Evolutionary conservation across 108 stramenopile genomes (phyloP).

Genomic region (Cyclotella choctawhatcheeana): DNA sequence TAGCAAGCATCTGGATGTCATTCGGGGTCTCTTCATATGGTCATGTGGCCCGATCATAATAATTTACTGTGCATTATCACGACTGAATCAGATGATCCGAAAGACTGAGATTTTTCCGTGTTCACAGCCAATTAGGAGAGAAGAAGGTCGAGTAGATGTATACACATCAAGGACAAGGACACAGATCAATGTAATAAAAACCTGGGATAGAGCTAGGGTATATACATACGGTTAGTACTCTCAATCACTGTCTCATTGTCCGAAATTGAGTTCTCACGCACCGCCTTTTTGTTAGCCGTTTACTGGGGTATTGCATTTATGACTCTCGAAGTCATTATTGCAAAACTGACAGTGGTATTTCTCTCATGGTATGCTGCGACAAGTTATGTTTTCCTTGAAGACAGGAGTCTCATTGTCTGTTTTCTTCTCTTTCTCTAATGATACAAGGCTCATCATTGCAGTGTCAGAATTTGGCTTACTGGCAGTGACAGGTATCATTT

Average conservation of each 20-base stretch:
- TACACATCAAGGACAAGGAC: conserved; percentile 35
- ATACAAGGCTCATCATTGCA: conserved; percentile 39
- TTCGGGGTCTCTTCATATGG: conserved; percentile 41
- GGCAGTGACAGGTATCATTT: conserved; percentile 48
- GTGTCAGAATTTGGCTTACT: conserved; percentile 31
- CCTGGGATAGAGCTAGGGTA: conserved; percentile 53
- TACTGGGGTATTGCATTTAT: conserved; percentile 59
- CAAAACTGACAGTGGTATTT: conserved; percentile 62
- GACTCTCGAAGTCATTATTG: conserved; percentile 49
- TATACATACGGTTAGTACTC: conserved; percentile 51
- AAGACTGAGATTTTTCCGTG: conserved; percentile 28
- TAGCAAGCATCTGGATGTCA: conserved; percentile 43
- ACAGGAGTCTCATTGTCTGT: background rate
- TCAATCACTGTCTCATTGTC: too few relatives aligned
- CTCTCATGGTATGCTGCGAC: conserved; percentile 36
- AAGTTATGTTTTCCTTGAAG: background rate
- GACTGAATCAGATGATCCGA: conserved; percentile 49
- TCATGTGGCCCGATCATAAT: conserved; percentile 38
- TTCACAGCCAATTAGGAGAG: conserved; percentile 24
- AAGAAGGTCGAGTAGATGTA: conserved; percentile 13
- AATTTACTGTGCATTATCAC: conserved; percentile 44
- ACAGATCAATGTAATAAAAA: conserved; percentile 33
- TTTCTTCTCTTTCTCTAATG: background rate
- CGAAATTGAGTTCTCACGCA: too few relatives aligned
- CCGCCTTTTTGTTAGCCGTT: too few relatives aligned